Conservation (phyloP, 768 basidiomycete species). For the Steccherinum ochraceum region DNA sequence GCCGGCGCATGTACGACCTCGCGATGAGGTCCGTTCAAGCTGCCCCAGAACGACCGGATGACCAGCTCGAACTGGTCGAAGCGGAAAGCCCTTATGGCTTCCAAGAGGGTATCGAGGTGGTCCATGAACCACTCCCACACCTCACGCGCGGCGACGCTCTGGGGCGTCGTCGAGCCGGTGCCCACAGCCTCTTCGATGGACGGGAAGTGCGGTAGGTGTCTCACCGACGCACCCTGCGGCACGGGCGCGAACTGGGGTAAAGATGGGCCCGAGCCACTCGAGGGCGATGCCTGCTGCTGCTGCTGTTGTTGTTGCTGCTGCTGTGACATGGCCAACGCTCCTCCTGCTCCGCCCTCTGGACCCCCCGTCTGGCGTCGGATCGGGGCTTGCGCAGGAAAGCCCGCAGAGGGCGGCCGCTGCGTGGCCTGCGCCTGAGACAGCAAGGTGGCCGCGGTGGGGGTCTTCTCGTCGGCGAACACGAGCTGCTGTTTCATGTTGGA, state of each 20-base stretch:
- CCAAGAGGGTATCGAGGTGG: slow-evolving; percentile 78
- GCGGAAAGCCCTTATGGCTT: slow-evolving; percentile 68
- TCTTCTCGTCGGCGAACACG: slow-evolving; percentile 68
- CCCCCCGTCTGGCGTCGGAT: slow-evolving; percentile 62
- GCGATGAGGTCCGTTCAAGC: slow-evolving; percentile 65
- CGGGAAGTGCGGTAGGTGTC: slow-evolving; percentile 75
- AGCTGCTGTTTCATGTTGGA: slow-evolving; percentile 48
- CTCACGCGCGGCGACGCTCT: slow-evolving; percentile 75
- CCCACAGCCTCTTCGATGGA: slow-evolving; percentile 82
- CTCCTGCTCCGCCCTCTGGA: slow-evolving; percentile 52
- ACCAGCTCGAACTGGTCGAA: slow-evolving; percentile 91
- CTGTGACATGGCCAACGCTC: too few species aligned
- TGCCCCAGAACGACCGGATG: slow-evolving; percentile 81
- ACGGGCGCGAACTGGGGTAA: slow-evolving; percentile 38
- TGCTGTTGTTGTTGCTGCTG: too few species aligned
- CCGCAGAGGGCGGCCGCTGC: slow-evolving; percentile 47
- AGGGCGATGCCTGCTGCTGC: slow-evolving; percentile 21
- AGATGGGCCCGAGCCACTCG: slow-evolving; percentile 29
- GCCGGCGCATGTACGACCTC: slow-evolving; percentile 87
- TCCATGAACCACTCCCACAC: slow-evolving; percentile 93
- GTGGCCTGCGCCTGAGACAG: slow-evolving; percentile 73
- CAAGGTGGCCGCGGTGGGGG: slow-evolving; percentile 73
- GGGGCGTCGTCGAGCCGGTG: slow-evolving; percentile 64
- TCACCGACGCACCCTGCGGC: slow-evolving; percentile 56
- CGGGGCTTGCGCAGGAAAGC: slow-evolving; percentile 63